Percentiles rank a stretch among this genome's conserved stretches.
Conservation (phyloP, 2,329 filamentous ascomycete species). For the Cercospora canescens region DNA sequence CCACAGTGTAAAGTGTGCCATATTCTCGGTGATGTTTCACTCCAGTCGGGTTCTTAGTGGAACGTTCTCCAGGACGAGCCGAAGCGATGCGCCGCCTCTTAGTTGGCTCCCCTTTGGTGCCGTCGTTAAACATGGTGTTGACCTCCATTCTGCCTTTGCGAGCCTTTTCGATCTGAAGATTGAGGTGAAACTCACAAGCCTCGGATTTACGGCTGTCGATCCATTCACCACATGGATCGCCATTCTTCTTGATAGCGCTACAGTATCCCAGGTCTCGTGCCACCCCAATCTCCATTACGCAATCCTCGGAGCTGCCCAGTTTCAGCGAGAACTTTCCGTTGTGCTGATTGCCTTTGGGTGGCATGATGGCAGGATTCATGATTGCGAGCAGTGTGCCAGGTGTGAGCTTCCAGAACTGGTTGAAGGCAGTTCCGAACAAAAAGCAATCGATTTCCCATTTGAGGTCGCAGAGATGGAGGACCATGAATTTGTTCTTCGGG, state of each 20-base stretch:
- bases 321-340: slow-evolving; percentile 84
- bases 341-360: slow-evolving; percentile 73
- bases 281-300: slow-evolving; percentile 82
- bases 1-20: slow-evolving; percentile 47
- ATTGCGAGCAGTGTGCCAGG: slow-evolving; percentile 91
- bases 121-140: slow-evolving; percentile 59
- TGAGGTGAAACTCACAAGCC: slow-evolving; percentile 90
- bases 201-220: slow-evolving; percentile 85
- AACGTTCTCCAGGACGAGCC: slow-evolving; percentile 15
- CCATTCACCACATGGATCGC: slow-evolving; percentile 78
- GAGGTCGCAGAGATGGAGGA: slow-evolving; percentile 81
- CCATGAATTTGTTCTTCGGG: slow-evolving; percentile 81
- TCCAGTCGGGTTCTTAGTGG: slow-evolving; percentile 40
- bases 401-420: slow-evolving; percentile 89
- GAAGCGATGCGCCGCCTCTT: slow-evolving; percentile 14
- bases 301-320: slow-evolving; percentile 82
- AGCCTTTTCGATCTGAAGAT: slow-evolving; percentile 73
- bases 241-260: slow-evolving; percentile 80
- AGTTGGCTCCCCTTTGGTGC: slow-evolving; percentile 10
- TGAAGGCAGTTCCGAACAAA: slow-evolving; percentile 87
- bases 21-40: slow-evolving; percentile 59
- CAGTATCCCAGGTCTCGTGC: slow-evolving; percentile 87
- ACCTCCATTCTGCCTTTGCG: slow-evolving; percentile 72
- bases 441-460: slow-evolving; percentile 90
- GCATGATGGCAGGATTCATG: slow-evolving; percentile 88